Percentiles rank a stretch among this genome's conserved stretches.
Evolutionary conservation across 164 flowering plant genomes (phyloP).

Genomic region (Warburgia ugandensis): DNA sequence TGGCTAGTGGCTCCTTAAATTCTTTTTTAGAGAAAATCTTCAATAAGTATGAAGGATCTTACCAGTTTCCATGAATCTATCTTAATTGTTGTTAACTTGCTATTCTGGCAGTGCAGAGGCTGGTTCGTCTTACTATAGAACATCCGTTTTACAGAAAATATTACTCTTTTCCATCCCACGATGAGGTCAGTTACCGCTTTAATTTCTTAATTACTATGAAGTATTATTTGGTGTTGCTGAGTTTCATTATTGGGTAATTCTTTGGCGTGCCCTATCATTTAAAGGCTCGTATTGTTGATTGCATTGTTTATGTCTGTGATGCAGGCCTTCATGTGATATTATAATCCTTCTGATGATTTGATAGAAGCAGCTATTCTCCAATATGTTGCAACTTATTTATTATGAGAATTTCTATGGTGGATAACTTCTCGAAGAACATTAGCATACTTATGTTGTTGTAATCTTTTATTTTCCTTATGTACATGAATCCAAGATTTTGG

Average conservation of each 20-base stretch:
- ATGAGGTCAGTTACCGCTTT: slow-evolving; percentile 15
- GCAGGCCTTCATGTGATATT: neutral
- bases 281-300: neutral
- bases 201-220: neutral
- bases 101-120: slow-evolving; percentile 59
- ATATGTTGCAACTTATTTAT: neutral
- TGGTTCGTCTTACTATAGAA: slow-evolving; percentile 60
- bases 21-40: neutral
- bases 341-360: neutral
- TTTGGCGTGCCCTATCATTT: neutral
- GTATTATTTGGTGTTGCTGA: too few relatives aligned
- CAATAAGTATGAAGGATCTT: neutral
- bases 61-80: slow-evolving; percentile 2
- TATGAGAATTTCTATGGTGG: neutral
- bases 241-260: neutral
- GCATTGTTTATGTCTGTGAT: too few relatives aligned
- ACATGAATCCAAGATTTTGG: too few relatives aligned
- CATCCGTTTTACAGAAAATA: slow-evolving; percentile 49
- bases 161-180: slow-evolving; percentile 29
- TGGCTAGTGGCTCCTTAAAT: neutral
- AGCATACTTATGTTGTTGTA: too few relatives aligned
- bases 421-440: neutral
- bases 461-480: too few relatives aligned
- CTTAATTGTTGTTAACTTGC: slow-evolving; percentile 19
- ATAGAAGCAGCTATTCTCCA: neutral